phyloP scores from a whole-genome alignment of 75 land plant species.

The Cupressus sempervirens region DNA sequence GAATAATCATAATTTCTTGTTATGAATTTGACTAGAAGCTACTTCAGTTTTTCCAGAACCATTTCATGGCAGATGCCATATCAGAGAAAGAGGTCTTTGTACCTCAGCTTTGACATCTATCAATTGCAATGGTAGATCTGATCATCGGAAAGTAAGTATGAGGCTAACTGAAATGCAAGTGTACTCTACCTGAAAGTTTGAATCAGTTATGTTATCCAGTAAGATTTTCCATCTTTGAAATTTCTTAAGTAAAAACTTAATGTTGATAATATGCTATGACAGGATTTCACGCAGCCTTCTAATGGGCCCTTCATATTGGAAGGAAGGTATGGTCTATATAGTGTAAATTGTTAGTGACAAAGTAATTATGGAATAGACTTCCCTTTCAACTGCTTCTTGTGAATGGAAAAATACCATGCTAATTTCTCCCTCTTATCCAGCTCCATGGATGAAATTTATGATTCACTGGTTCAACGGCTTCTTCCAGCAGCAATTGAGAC shows the following conservation, averaged over 20 bases:
- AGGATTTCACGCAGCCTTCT: not conserved
- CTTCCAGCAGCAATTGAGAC: conserved; percentile 33
- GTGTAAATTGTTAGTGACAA: not conserved
- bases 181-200: not conserved
- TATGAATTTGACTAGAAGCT: not conserved
- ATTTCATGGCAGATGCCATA: not conserved
- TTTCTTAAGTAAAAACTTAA: not conserved
- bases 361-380: not conserved
- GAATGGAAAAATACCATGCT: not conserved
- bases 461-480: conserved; percentile 58
- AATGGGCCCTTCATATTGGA: conserved; percentile 6
- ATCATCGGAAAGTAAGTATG: not conserved
- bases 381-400: too few species aligned
- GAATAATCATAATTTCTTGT: not conserved
- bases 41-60: not conserved
- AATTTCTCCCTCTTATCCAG: conserved; percentile 19
- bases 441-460: conserved; percentile 73
- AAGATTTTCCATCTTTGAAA: not conserved
- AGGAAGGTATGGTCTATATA: conserved; percentile 1
- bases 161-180: not conserved
- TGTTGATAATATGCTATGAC: not conserved
- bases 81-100: not conserved
- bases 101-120: not conserved
- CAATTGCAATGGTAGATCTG: not conserved
- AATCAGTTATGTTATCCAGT: not conserved